phyloP scores from a whole-genome alignment of 345 rosid species.

The Kernera saxatilis region DNA sequence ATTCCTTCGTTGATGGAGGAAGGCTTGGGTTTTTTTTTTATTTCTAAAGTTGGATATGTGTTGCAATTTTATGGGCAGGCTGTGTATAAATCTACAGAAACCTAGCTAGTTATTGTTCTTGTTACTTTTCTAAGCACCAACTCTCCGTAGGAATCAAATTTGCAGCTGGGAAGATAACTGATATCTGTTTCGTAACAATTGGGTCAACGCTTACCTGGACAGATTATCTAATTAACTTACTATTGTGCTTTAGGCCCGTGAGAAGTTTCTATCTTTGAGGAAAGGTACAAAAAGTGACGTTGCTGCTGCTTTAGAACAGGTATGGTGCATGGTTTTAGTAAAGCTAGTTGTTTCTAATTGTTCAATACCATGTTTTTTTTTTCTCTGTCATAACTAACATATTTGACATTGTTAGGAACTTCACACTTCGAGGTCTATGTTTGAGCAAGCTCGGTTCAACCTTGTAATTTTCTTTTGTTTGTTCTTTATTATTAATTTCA shows the following conservation, averaged over 20 bases:
- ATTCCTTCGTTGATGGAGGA: not conserved
- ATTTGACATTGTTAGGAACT: slow-evolving; percentile 62
- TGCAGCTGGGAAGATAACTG: not conserved
- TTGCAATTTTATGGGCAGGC: not conserved
- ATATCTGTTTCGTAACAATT: not conserved
- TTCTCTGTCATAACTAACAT: not conserved
- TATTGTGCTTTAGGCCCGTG: slow-evolving; percentile 66
- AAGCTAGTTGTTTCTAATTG: not conserved
- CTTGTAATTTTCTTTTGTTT: slow-evolving; percentile 46
- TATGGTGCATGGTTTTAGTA: slow-evolving; percentile 26
- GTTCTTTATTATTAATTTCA: not conserved
- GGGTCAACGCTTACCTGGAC: not conserved
- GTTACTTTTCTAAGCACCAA: not conserved
- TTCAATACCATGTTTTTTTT: not conserved
- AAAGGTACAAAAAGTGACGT: slow-evolving; percentile 81
- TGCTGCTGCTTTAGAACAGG: slow-evolving; percentile 77
- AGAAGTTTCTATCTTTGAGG: slow-evolving; percentile 88
- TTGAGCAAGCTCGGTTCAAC: slow-evolving; percentile 95
- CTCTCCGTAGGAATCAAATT: not conserved
- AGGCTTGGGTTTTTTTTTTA: not conserved
- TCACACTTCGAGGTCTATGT: slow-evolving; percentile 73
- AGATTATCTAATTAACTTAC: not conserved
- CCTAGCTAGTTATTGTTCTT: not conserved
- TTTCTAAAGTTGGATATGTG: not conserved
- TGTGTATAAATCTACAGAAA: not conserved